Percentiles rank a stretch among this genome's conserved stretches.
Conservation (phyloP, 2,329 filamentous ascomycete species). For the Diaporthe sp. region DNA sequence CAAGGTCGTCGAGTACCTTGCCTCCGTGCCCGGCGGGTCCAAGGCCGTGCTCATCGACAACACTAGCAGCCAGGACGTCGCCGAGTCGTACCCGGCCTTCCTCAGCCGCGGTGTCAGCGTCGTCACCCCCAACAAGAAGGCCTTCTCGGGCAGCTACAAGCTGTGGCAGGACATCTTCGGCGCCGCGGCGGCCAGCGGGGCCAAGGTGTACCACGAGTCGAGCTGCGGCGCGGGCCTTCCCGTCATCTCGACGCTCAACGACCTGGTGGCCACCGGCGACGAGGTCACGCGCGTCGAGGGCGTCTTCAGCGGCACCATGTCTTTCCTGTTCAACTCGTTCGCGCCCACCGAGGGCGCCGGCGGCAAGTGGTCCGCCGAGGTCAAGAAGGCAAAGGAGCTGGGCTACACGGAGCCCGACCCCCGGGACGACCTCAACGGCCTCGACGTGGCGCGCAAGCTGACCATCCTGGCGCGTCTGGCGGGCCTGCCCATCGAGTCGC, state of each 20-base stretch:
- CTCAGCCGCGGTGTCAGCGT: conserved; percentile 87
- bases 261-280: conserved; percentile 95
- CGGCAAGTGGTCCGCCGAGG: conserved; percentile 91
- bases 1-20: conserved; percentile 83
- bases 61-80: conserved; percentile 90
- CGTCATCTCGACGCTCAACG: conserved; percentile 92
- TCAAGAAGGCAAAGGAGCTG: conserved; percentile 90
- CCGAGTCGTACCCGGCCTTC: conserved; percentile 85
- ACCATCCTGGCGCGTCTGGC: conserved; percentile 92
- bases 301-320: conserved; percentile 98
- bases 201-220: conserved; percentile 94
- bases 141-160: conserved; percentile 84
- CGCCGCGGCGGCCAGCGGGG: conserved; percentile 77
- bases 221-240: conserved; percentile 94
- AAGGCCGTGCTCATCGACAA: conserved; percentile 93
- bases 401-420: conserved; percentile 94
- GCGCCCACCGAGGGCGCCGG: conserved; percentile 82
- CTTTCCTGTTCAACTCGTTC: conserved; percentile 98
- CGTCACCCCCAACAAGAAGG: conserved; percentile 99
- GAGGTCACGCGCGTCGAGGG: conserved; percentile 93
- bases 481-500: conserved; percentile 84
- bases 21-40: conserved; percentile 73
- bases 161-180: conserved; percentile 91
- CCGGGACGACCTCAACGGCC: conserved; percentile 86
- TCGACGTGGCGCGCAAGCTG: conserved; percentile 94